Base-by-base conservation (phyloP, 1,284 basidiomycete genomes). In the Ustilago curta region DNA sequence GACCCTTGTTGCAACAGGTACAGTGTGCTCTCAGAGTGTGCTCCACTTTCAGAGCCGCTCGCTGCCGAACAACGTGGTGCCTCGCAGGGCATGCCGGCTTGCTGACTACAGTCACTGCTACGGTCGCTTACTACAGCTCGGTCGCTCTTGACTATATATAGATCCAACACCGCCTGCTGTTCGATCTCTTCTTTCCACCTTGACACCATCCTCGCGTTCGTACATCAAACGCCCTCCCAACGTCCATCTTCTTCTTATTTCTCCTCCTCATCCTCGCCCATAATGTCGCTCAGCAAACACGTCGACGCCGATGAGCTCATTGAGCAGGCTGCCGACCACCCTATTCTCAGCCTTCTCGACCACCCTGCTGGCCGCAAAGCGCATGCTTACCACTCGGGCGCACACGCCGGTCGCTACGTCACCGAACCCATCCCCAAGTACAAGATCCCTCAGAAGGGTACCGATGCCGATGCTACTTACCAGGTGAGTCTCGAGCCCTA, bases 381-480 rank as follows among this genome's bases (percentile, higher is more conserved):
- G 4, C 66, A 64, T 19, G 53, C 48, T 19, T 70, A 70, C 54
- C 63, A 69, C 53, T 57, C 52, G 9, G 59, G 64, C 25, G 55
- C 74, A 4, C 75, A 72, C 54, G 79, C 75, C 6, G 83, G 83
- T 16, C 73, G 83, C 14, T 84, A 84, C 69, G 62, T 57, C 31
- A 81, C 78, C 35, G 64, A 77, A 40, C 72, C 70, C 42, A 73
- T 84, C 14, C 86, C 87, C 45, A 85, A 86, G 62, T 86, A 85
- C 83, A 53, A 77, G 48, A 67, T 88, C 7, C 87, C 87, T 4
- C 50, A 83, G 21, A 66, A 82, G 14, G 86, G 87, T 25, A 80
- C 86, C 32, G 79, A 85, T 54, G 84, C 83, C 32, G 81, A 85
- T 19, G 86, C 84, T n/a, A 80, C 85, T 9, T 86, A 85, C 74